Percentiles rank a stretch among this genome's conserved stretches.
These are phyloP conservation scores for Candida glucosophila DNA, from an alignment of 1,139 yeast genomes.

Conservation along the genomic window DNA sequence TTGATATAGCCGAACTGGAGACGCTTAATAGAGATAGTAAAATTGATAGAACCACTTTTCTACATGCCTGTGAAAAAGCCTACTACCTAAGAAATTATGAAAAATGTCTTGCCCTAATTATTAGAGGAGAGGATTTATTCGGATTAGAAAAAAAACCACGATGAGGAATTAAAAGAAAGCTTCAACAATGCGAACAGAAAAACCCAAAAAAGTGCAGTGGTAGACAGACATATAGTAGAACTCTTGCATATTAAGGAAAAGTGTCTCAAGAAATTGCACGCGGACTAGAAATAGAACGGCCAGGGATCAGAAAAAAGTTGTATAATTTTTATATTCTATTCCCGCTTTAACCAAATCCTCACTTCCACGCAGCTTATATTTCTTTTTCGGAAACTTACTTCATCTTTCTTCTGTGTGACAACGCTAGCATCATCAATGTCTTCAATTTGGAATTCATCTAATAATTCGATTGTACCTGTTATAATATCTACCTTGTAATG, in stretches of 20 bases:
- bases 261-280: conserved; percentile 18
- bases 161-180: conserved; percentile 13
- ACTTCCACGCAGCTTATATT: conserved; percentile 53
- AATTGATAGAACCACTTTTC: conserved; percentile 24
- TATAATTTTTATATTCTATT: conserved; percentile 2
- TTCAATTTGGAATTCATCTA: conserved; percentile 44
- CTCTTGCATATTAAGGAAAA: conserved; percentile 31
- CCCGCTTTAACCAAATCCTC: conserved; percentile 34
- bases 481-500: conserved; percentile 41
- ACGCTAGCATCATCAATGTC: conserved; percentile 2
- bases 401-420: conserved; percentile 9
- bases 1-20: conserved; percentile 12
- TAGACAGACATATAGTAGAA: conserved; percentile 40
- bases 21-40: conserved; percentile 19
- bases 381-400: conserved; percentile 38
- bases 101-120: conserved; percentile 31
- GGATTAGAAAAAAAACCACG: conserved; percentile 17
- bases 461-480: conserved; percentile 52
- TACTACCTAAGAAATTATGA: conserved; percentile 40
- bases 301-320: neutral
- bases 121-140: conserved; percentile 20
- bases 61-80: conserved; percentile 41
- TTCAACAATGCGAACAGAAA: conserved; percentile 17
- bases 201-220: conserved; percentile 22
- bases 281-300: neutral